Evolutionary conservation across 129 eudicot genomes (phyloP).

Genomic region (Flaveria linearis): DNA sequence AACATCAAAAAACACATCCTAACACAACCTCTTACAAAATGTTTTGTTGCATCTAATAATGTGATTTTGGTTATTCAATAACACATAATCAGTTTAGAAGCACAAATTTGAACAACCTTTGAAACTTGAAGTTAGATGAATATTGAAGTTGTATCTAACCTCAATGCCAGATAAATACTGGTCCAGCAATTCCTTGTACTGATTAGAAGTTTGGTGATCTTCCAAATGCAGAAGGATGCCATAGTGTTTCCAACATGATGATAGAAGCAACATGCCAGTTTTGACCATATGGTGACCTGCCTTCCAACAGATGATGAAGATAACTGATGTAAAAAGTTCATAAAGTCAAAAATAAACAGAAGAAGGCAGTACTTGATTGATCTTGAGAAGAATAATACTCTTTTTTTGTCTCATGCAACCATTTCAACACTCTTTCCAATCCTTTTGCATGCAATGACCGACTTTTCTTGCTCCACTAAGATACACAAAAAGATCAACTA

Average conservation of each 20-base stretch:
- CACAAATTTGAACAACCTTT: not conserved
- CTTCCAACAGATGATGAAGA: slow-evolving; percentile 24
- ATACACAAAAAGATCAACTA: slow-evolving; percentile 11
- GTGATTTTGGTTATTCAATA: not conserved
- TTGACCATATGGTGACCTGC: slow-evolving; percentile 49
- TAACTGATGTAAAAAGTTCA: slow-evolving; percentile 1
- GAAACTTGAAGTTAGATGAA: slow-evolving; percentile 11
- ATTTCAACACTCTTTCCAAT: slow-evolving; percentile 59
- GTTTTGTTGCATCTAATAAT: not conserved
- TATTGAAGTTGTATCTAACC: slow-evolving; percentile 46
- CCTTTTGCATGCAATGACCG: slow-evolving; percentile 81
- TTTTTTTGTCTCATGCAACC: slow-evolving; percentile 57
- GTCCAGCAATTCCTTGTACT: slow-evolving; percentile 56
- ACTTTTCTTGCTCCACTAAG: slow-evolving; percentile 91
- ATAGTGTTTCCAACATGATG: slow-evolving; percentile 97
- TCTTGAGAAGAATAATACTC: slow-evolving; percentile 46
- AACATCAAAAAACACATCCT: slow-evolving; percentile 6
- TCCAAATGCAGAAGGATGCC: slow-evolving; percentile 73
- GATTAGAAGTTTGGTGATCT: slow-evolving; percentile 49
- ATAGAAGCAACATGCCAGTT: slow-evolving; percentile 68
- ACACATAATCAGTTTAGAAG: not conserved
- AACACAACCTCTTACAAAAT: not conserved
- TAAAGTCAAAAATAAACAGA: not conserved
- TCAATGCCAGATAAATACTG: slow-evolving; percentile 83
- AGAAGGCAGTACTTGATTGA: slow-evolving; percentile 52